These are phyloP conservation scores for Alloascoidea africana DNA, from an alignment of 805 yeast genomes.

Conservation along the genomic window DNA sequence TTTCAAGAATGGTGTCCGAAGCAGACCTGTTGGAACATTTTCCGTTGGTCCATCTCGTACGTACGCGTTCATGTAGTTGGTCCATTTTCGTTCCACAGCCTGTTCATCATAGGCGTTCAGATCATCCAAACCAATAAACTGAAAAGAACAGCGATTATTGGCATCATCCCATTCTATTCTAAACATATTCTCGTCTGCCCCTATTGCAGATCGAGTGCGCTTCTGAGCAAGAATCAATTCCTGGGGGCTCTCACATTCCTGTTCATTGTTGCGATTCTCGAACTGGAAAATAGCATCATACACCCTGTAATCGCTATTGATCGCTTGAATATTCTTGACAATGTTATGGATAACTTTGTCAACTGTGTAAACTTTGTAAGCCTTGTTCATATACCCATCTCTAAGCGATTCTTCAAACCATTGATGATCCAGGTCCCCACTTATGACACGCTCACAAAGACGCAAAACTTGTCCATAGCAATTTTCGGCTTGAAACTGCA, in stretches of 20 bases:
- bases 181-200: slow-evolving; percentile 81
- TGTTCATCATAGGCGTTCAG: slow-evolving; percentile 61
- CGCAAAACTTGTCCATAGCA: slow-evolving; percentile 61
- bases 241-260: slow-evolving; percentile 58
- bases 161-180: slow-evolving; percentile 57
- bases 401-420: slow-evolving; percentile 93
- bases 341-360: slow-evolving; percentile 81
- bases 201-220: slow-evolving; percentile 69
- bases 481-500: slow-evolving; percentile 33
- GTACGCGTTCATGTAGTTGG: slow-evolving; percentile 85
- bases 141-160: slow-evolving; percentile 43
- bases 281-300: slow-evolving; percentile 68
- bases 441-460: slow-evolving; percentile 62
- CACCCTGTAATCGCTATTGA: slow-evolving; percentile 65
- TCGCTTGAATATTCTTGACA: slow-evolving; percentile 74
- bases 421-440: slow-evolving; percentile 84
- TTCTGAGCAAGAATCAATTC: slow-evolving; percentile 77
- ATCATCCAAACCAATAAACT: slow-evolving; percentile 79
- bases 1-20: slow-evolving; percentile 68
- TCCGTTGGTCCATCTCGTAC: slow-evolving; percentile 95
- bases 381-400: slow-evolving; percentile 88
- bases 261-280: slow-evolving; percentile 38
- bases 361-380: slow-evolving; percentile 82
- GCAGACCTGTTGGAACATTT: slow-evolving; percentile 68
- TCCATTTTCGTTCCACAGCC: slow-evolving; percentile 72